A percentile compares a stretch with the other conserved stretches of the same genome.
phyloP scores from a whole-genome alignment of 1,284 basidiomycete genomes.

The Rhodotorula sp. region DNA sequence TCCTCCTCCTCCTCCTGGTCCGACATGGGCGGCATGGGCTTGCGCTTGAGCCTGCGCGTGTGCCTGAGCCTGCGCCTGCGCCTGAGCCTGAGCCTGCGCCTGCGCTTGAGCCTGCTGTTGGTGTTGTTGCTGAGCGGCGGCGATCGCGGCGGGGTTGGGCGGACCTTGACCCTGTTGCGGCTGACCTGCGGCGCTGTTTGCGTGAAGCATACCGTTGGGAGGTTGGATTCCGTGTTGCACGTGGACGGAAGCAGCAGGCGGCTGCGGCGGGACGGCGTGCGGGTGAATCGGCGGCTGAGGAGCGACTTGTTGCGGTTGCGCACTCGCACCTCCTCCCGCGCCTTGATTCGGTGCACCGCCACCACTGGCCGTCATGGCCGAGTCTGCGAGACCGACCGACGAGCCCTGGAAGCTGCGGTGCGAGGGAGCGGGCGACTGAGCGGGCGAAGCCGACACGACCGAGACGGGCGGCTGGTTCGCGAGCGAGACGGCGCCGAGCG shows the following conservation, averaged over 20 bases:
- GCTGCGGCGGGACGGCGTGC: background rate
- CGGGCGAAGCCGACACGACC: background rate
- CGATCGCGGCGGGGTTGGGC: background rate
- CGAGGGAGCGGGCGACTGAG: background rate
- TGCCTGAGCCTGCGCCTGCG: background rate
- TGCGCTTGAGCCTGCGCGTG: background rate
- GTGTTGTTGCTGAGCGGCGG: background rate
- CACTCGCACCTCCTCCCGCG: background rate
- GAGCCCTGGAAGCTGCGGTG: background rate
- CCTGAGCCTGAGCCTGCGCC: background rate
- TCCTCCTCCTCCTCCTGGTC: conserved; percentile 2
- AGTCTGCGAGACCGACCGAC: background rate
- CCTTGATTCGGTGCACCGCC: background rate
- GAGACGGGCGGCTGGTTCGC: background rate
- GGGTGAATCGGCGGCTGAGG: conserved; percentile 4
- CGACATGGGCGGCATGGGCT: background rate
- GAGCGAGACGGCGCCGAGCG: conserved; percentile 23
- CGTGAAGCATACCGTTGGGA: too few species aligned
- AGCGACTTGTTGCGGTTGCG: background rate
- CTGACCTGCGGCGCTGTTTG: too few species aligned
- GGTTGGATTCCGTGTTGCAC: too few species aligned
- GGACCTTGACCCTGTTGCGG: background rate
- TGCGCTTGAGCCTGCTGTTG: background rate
- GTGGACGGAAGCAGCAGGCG: background rate
- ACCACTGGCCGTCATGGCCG: background rate